phyloP scores from a whole-genome alignment of 352 stramenopile species.

The Phytophthora nicotianae region DNA sequence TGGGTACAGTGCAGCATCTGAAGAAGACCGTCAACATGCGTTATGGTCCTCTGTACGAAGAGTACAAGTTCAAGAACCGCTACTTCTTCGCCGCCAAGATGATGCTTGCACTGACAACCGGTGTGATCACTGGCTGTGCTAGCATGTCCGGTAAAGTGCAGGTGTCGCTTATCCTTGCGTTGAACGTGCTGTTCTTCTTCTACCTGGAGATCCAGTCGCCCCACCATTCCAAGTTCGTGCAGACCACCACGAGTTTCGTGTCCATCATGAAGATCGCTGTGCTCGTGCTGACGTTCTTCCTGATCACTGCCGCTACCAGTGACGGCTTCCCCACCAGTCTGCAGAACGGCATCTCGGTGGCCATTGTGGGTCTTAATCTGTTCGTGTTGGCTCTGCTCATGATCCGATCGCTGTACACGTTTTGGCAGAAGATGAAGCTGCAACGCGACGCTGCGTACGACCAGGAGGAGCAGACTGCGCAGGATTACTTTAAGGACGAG shows the following conservation, averaged over 20 bases:
- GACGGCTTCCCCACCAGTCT: conserved; percentile 64
- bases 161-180: conserved; percentile 54
- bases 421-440: conserved; percentile 77
- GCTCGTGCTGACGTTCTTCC: conserved; percentile 75
- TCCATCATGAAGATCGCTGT: conserved; percentile 81
- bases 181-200: conserved; percentile 77
- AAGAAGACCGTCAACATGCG: conserved; percentile 86
- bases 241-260: conserved; percentile 76
- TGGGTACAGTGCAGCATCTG: conserved; percentile 76
- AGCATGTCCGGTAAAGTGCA: conserved; percentile 55
- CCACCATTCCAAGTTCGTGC: conserved; percentile 73
- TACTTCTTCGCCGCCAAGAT: conserved; percentile 88
- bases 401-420: conserved; percentile 69
- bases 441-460: conserved; percentile 65
- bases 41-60: conserved; percentile 84
- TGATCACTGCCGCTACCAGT: conserved; percentile 58
- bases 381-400: conserved; percentile 73
- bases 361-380: conserved; percentile 71
- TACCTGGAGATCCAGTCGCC: conserved; percentile 73
- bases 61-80: conserved; percentile 89
- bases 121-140: conserved; percentile 65
- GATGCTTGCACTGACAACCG: conserved; percentile 68
- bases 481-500: conserved; percentile 76
- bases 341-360: conserved; percentile 71
- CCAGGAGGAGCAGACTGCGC: conserved; percentile 61